Conservation (phyloP, 1,284 basidiomycete species). For the Leccinum ponderosum region DNA sequence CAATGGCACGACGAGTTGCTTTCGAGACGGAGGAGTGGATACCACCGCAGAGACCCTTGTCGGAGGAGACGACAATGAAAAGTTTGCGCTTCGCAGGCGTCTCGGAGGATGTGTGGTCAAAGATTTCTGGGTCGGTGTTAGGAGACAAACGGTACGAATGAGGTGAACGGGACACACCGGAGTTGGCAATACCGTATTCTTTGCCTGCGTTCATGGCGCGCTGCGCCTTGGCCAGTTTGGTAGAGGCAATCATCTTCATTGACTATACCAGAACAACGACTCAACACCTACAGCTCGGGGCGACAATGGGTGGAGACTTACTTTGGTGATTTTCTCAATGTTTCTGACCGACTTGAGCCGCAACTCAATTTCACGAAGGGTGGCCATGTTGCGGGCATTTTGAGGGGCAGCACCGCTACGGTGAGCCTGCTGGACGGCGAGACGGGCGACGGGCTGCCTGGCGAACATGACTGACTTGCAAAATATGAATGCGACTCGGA, state of each 20-base stretch:
- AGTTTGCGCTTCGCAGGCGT: conserved; percentile 72
- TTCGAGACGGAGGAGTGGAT: conserved; percentile 98
- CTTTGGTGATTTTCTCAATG: conserved; percentile 99
- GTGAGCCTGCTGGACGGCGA: conserved; percentile 52
- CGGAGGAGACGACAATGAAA: conserved; percentile 93
- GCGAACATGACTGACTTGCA: conserved; percentile 53
- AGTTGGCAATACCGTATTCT: conserved; percentile 92
- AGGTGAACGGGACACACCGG: conserved; percentile 58
- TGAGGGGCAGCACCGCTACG: conserved; percentile 60
- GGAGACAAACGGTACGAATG: neutral
- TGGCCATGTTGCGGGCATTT: conserved; percentile 89
- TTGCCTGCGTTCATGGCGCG: conserved; percentile 94
- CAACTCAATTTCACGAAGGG: conserved; percentile 95
- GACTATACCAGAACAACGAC: conserved; percentile 54
- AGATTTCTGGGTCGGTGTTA: conserved; percentile 63
- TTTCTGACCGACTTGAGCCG: conserved; percentile 97
- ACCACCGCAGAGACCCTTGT: conserved; percentile 99
- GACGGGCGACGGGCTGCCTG: conserved; percentile 68
- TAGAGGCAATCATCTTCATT: conserved; percentile 99
- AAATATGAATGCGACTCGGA: conserved; percentile 34
- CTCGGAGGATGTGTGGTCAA: conserved; percentile 69
- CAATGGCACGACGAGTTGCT: conserved; percentile 72
- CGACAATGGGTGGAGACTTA: conserved; percentile 40
- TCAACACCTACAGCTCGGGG: neutral
- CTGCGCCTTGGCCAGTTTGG: conserved; percentile 95